These are phyloP conservation scores for Puccinia coronata DNA, from an alignment of 1,284 basidiomycete species.

Conservation along the genomic window DNA sequence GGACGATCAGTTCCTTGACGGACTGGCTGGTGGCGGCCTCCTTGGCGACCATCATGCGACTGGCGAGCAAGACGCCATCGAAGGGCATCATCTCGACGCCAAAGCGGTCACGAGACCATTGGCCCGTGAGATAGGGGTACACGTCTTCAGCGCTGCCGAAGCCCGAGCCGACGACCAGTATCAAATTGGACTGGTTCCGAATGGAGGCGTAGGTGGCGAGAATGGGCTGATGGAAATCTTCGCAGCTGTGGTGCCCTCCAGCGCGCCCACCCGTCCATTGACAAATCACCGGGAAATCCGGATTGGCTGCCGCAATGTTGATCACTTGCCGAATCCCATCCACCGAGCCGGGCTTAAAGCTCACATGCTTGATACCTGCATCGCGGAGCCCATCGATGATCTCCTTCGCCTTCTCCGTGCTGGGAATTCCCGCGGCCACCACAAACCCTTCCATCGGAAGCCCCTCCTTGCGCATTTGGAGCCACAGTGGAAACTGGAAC, in stretches of 20 bases:
- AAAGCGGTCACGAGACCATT: slow-evolving; percentile 83
- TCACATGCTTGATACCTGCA: slow-evolving; percentile 87
- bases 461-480: slow-evolving; percentile 93
- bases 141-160: slow-evolving; percentile 94
- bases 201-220: slow-evolving; percentile 86
- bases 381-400: slow-evolving; percentile 76
- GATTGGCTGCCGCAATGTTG: slow-evolving; percentile 90
- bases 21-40: slow-evolving; percentile 91
- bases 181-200: slow-evolving; percentile 82
- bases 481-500: slow-evolving; percentile 97
- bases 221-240: slow-evolving; percentile 97
- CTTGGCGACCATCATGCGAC: slow-evolving; percentile 96
- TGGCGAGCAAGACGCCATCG: slow-evolving; percentile 93
- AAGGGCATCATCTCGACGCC: slow-evolving; percentile 96
- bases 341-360: slow-evolving; percentile 96
- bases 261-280: slow-evolving; percentile 99
- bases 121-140: slow-evolving; percentile 95
- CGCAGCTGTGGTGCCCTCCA: slow-evolving; percentile 97
- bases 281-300: slow-evolving; percentile 94
- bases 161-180: slow-evolving; percentile 91
- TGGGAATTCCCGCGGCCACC: slow-evolving; percentile 92
- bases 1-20: slow-evolving; percentile 95
- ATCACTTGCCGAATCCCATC: slow-evolving; percentile 96
- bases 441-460: slow-evolving; percentile 96
- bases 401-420: slow-evolving; percentile 87